Evolutionary conservation across 257 asterid species (phyloP).

Genomic region (Lithospermum erythrorhizon): DNA sequence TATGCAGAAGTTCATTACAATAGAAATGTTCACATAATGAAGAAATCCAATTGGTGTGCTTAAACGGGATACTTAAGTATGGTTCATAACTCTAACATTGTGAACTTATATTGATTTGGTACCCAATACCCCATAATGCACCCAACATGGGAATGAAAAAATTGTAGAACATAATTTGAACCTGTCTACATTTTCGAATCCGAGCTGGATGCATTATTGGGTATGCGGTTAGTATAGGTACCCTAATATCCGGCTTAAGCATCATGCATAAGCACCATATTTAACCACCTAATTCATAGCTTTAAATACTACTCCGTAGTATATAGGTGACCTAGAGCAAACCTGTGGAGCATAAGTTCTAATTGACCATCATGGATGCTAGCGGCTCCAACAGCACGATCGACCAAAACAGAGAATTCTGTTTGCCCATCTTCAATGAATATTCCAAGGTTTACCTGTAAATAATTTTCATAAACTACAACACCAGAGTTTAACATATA

Average conservation of each 20-base stretch:
- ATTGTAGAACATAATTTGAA: too few relatives aligned
- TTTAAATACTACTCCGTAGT: too few relatives aligned
- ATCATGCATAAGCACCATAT: neutral
- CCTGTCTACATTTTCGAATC: neutral
- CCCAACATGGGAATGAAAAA: too few relatives aligned
- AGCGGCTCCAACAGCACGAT: slow-evolving; percentile 80
- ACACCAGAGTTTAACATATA: neutral
- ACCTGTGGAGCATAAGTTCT: slow-evolving; percentile 90
- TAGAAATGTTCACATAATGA: neutral
- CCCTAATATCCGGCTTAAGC: too few relatives aligned
- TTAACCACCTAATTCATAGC: neutral
- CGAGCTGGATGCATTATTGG: neutral
- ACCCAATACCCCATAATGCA: too few relatives aligned
- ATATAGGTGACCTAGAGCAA: neutral
- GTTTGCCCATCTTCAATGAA: slow-evolving; percentile 45
- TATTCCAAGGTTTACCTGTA: slow-evolving; percentile 70
- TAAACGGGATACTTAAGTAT: too few relatives aligned
- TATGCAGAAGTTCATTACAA: too few relatives aligned
- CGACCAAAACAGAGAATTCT: slow-evolving; percentile 74
- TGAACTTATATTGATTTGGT: too few relatives aligned
- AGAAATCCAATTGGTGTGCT: neutral
- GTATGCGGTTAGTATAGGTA: neutral
- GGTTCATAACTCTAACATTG: too few relatives aligned
- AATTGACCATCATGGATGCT: slow-evolving; percentile 77
- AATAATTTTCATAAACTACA: neutral